These are phyloP conservation scores for Pseudocercospora macadamiae DNA, from an alignment of 2,329 filamentous ascomycete genomes.

Conservation along the genomic window DNA sequence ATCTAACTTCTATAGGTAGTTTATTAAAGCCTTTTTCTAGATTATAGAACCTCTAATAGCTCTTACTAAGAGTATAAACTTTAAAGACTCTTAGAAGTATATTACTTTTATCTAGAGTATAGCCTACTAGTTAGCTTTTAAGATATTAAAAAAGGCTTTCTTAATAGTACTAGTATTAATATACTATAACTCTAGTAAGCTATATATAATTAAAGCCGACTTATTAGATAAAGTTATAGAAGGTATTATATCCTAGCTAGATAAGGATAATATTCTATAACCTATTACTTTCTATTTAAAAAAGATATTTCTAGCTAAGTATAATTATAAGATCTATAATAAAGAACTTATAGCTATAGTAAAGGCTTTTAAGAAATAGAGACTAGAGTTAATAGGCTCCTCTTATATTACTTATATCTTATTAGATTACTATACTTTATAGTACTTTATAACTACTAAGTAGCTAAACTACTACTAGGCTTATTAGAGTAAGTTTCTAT, in stretches of 20 bases:
- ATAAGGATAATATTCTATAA: not conserved
- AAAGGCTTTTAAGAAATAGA: conserved; percentile 33
- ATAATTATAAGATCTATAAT: conserved; percentile 42
- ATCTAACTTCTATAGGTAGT: conserved; percentile 4
- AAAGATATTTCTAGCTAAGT: conserved; percentile 29
- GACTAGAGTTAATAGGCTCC: no score
- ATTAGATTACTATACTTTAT: no score
- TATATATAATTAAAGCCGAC: conserved; percentile 1
- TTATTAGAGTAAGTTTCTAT: conserved; percentile 31
- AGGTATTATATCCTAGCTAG: not conserved
- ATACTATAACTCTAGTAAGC: not conserved
- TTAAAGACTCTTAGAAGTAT: not conserved
- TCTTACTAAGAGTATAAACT: not conserved
- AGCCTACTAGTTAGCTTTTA: not conserved
- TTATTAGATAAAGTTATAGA: not conserved
- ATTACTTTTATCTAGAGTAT: not conserved
- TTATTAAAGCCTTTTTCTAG: no score
- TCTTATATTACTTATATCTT: no score
- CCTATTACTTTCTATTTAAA: conserved; percentile 32
- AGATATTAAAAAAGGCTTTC: not conserved
- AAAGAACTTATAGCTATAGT: conserved; percentile 43
- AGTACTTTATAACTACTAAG: conserved; percentile 37
- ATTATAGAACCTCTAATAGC: not conserved
- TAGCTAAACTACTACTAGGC: conserved; percentile 34
- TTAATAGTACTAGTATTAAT: not conserved